A percentile compares a stretch with the other conserved stretches of the same genome.
These are phyloP conservation scores for Heliocybe sulcata DNA, from an alignment of 1,284 basidiomycete genomes.

Conservation along the genomic window DNA sequence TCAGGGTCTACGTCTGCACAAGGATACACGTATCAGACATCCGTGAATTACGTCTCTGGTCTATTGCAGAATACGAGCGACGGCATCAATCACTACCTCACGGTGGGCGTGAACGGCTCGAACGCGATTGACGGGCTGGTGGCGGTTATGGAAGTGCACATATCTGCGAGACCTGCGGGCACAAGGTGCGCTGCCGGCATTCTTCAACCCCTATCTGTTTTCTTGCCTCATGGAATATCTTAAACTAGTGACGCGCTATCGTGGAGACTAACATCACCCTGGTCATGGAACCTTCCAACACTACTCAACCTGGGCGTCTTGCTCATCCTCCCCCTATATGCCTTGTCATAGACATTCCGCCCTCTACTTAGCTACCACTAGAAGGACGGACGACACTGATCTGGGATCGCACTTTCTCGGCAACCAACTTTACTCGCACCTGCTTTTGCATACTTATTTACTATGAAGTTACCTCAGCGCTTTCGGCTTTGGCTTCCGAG, in stretches of 20 bases:
- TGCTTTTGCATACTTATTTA: not conserved
- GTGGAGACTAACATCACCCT: not conserved
- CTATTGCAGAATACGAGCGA: slow-evolving; percentile 60
- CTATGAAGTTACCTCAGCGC: not conserved
- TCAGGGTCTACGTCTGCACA: slow-evolving; percentile 46
- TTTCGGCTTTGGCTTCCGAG: not conserved
- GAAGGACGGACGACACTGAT: not conserved
- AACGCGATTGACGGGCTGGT: slow-evolving; percentile 83
- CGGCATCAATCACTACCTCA: slow-evolving; percentile 73
- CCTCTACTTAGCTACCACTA: not conserved
- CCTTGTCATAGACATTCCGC: not conserved
- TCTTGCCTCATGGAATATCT: not conserved
- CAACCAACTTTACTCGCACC: not conserved
- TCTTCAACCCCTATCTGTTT: not conserved
- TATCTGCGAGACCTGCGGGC: slow-evolving; percentile 37
- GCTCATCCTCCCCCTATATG: not conserved
- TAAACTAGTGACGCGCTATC: not conserved
- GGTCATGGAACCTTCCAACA: not conserved
- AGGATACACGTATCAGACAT: slow-evolving; percentile 67
- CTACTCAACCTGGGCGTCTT: not conserved
- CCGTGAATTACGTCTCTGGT: slow-evolving; percentile 62
- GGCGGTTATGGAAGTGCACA: slow-evolving; percentile 72
- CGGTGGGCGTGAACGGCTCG: slow-evolving; percentile 48
- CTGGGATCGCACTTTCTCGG: too few species aligned
- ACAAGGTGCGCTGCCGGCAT: not conserved